Percentiles rank a stretch among this genome's conserved stretches.
phyloP scores from a whole-genome alignment of 306 rosid species.

The Medicago truncatula region DNA sequence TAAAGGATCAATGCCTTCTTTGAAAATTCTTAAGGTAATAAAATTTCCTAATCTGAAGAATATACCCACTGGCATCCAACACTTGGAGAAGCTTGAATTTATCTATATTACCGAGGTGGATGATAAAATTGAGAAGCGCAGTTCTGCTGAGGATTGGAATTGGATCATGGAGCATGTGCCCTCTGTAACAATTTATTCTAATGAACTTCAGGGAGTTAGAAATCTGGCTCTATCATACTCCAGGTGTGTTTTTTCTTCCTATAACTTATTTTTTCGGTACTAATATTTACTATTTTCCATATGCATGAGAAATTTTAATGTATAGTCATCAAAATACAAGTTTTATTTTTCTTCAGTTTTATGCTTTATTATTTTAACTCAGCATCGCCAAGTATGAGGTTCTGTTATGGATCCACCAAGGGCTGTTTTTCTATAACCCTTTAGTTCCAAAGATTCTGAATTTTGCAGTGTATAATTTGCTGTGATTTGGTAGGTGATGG shows the following conservation, averaged over 20 bases:
- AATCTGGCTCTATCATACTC: background rate
- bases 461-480: background rate
- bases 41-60: no score
- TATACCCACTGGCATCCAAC: no score
- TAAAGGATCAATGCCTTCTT: no score
- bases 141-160: background rate
- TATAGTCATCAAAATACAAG: no score
- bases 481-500: background rate
- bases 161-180: background rate
- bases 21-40: no score
- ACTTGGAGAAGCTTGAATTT: slow-evolving; percentile 13
- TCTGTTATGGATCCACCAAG: background rate
- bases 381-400: background rate
- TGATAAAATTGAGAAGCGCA: background rate
- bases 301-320: no score
- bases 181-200: background rate
- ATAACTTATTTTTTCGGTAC: no score
- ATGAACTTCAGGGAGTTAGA: background rate
- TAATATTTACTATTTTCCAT: no score
- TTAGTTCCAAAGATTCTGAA: background rate
- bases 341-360: no score
- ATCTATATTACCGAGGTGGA: background rate
- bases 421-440: background rate
- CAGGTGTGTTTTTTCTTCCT: no score
- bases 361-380: background rate